phyloP scores from a whole-genome alignment of 2,329 filamentous ascomycete species.

The Chaetomium strumarium region DNA sequence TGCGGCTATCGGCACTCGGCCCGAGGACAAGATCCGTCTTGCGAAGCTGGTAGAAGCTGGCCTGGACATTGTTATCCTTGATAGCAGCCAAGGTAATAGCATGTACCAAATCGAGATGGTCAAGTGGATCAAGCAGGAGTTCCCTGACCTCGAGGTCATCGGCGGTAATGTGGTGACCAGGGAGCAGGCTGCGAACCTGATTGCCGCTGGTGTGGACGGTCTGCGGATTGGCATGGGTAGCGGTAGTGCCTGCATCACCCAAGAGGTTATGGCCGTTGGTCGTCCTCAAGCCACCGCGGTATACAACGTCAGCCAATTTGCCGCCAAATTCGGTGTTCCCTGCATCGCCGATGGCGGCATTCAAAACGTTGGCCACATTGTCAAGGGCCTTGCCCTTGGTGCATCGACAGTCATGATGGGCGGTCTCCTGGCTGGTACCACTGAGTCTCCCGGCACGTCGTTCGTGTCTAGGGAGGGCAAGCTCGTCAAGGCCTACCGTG shows the following conservation, averaged over 20 bases:
- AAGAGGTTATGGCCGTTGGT: conserved; percentile 99
- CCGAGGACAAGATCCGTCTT: conserved; percentile 83
- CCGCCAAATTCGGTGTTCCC: conserved; percentile 87
- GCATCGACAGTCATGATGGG: conserved; percentile 99
- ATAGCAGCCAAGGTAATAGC: conserved; percentile 96
- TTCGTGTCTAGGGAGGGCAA: conserved; percentile 95
- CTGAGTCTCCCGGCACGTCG: conserved; percentile 93
- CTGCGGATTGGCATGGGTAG: conserved; percentile 98
- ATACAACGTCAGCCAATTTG: conserved; percentile 82
- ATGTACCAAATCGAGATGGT: conserved; percentile 99
- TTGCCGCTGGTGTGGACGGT: conserved; percentile 90
- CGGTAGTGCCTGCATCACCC: conserved; percentile 95
- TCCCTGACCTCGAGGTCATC: conserved; percentile 85
- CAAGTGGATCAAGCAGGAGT: conserved; percentile 86
- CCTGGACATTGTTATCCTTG: conserved; percentile 88
- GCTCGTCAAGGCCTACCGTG: conserved; percentile 97
- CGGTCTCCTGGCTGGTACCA: conserved; percentile 91
- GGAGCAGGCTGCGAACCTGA: conserved; percentile 87
- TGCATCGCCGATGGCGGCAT: conserved; percentile 98
- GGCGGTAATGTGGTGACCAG: conserved; percentile 97
- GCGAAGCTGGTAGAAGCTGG: conserved; percentile 88
- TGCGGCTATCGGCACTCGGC: conserved; percentile 89
- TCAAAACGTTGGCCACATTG: conserved; percentile 97
- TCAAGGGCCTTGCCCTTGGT: conserved; percentile 93
- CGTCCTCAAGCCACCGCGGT: conserved; percentile 93